Evolutionary conservation across 2,329 filamentous ascomycete genomes (phyloP), one percentile per base, ranked within the genome.

Genomic region (Nothophaeocryptopus gaeumannii): DNA sequence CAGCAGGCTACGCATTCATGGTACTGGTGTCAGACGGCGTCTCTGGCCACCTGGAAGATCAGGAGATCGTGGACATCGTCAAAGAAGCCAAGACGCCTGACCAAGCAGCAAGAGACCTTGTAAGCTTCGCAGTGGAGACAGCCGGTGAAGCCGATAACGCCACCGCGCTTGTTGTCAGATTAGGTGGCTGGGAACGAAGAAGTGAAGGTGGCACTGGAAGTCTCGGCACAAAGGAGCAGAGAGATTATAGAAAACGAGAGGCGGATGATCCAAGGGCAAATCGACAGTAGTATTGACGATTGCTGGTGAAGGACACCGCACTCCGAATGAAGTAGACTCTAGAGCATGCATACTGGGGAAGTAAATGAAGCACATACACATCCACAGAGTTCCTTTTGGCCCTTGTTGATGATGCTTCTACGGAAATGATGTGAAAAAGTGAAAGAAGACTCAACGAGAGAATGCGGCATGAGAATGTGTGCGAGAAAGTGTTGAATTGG

Each of bases 1-100:
- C 92, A 0, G 90, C 89, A 0, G 85, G 96, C 68, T 96, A 89
- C 70, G 84, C 84, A 2, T 99, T 99, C 71, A 68, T 97, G 44
- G 89, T 95, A 1, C 79, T 99, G 39, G 82, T 95, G 68, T 88
- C 83, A 2, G 93, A 99, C 68, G 93, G 93, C 20, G 83, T 99
- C 8, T 92, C 85, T 14, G 92, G 89, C 5, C 88, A 87, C 12
- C 75, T 97, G 15, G 83, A 80, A 47, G 93, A 99, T 65, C 92
- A 97, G 72, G 93, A 99, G 72, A 89, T 97, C 54, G 91, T 96
- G 29, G 93, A 99, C 67, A 84, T 97, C 30, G 79, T 97, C 63
- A 97, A 97, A 70, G 93, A 99, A 71, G 88, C 90, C 5, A 84
- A 79, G 64, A 97, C 92, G 0, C 93, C 93, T 0, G 92, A 96